phyloP scores from a whole-genome alignment of 108 stramenopile genomes.

The Skeletonema tropicum region DNA sequence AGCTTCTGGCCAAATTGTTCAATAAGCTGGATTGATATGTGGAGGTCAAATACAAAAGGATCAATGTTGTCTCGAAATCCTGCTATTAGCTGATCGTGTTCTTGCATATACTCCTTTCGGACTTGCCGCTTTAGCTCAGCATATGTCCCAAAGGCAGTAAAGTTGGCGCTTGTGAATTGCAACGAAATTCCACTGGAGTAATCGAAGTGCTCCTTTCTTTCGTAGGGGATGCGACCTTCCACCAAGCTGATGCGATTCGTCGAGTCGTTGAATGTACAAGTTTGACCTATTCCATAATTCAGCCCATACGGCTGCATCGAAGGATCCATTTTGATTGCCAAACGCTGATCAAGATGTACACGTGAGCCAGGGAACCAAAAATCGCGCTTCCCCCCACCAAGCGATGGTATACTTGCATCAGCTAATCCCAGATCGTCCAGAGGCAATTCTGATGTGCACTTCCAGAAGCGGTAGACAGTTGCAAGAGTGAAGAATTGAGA shows the following conservation, averaged over 20 bases:
- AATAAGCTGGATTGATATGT: constrained; percentile 62
- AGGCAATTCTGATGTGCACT: constrained; percentile 54
- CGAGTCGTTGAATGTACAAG: constrained; percentile 41
- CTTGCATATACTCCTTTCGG: constrained; percentile 45
- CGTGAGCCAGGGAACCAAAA: constrained; percentile 64
- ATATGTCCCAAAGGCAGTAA: constrained; percentile 52
- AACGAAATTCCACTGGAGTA: constrained; percentile 44
- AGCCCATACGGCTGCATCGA: constrained; percentile 43
- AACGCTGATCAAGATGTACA: constrained; percentile 27
- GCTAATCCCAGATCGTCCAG: constrained; percentile 63
- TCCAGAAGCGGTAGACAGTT: constrained; percentile 81
- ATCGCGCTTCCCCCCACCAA: constrained; percentile 56
- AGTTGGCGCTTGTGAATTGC: constrained; percentile 59
- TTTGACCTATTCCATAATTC: constrained; percentile 21
- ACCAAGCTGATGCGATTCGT: constrained; percentile 25
- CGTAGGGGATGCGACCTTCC: constrained; percentile 28
- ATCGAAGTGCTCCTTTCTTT: constrained; percentile 21
- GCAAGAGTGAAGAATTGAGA: constrained; percentile 55
- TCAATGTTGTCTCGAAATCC: constrained; percentile 57
- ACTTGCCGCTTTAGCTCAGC: constrained; percentile 52
- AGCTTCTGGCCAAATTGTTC: constrained; percentile 74
- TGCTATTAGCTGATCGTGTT: constrained; percentile 38
- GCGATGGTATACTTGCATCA: constrained; percentile 23
- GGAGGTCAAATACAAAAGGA: constrained; percentile 66
- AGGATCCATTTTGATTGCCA: constrained; percentile 38